A percentile compares a stretch with the other conserved stretches of the same genome.
Evolutionary conservation across 2,329 filamentous ascomycete genomes (phyloP).

Genomic region (Cladophialophora yegresii): DNA sequence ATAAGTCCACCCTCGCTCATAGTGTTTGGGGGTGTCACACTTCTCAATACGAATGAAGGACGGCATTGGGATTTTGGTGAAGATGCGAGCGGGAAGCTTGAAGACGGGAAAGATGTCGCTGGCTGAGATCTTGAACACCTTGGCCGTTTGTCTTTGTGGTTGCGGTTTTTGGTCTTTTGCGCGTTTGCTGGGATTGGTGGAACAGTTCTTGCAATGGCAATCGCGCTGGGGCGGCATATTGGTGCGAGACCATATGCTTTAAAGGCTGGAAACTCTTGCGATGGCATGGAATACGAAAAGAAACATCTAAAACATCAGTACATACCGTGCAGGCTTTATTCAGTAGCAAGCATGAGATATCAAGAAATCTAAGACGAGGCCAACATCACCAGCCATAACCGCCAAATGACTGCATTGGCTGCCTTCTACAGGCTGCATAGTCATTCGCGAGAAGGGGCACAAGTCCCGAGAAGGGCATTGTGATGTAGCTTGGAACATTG

Average conservation of each 20-base stretch:
- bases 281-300: neutral
- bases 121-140: slow-evolving; percentile 6
- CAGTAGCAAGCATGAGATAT: neutral
- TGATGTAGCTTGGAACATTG: slow-evolving; percentile 10
- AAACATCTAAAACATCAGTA: neutral
- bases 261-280: neutral
- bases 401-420: neutral
- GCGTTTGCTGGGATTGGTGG: slow-evolving; percentile 17
- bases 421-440: neutral
- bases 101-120: slow-evolving; percentile 1
- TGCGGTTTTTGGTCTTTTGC: neutral
- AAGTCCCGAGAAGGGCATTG: slow-evolving; percentile 9
- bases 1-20: slow-evolving; percentile 10
- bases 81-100: slow-evolving; percentile 3
- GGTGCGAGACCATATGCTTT: neutral
- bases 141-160: slow-evolving; percentile 10
- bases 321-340: neutral
- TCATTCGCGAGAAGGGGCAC: neutral
- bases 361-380: slow-evolving; percentile 12
- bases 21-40: neutral
- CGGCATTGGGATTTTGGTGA: neutral
- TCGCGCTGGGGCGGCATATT: slow-evolving; percentile 8
- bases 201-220: slow-evolving; percentile 16
- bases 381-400: neutral
- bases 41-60: slow-evolving; percentile 2